Percentiles rank a stretch among this genome's conserved stretches.
Evolutionary conservation across 352 stramenopile genomes (phyloP).

Genomic region (Pythium sukuiense): DNA sequence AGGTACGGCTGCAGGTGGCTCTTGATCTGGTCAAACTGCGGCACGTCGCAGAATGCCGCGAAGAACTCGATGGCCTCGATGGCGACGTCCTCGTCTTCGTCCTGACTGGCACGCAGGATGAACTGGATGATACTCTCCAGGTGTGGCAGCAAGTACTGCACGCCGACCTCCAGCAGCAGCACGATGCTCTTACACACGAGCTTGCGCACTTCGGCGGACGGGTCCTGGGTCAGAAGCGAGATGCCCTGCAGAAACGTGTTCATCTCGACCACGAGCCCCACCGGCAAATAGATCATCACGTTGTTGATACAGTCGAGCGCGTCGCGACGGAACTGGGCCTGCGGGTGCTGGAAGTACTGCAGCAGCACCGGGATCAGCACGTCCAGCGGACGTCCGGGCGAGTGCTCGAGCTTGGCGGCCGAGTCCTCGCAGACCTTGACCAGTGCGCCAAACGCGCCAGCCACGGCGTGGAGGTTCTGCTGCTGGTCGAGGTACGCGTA

Average conservation of each 20-base stretch:
- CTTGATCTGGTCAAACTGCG: constrained; percentile 92
- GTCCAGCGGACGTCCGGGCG: constrained; percentile 83
- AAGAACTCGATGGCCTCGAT: constrained; percentile 92
- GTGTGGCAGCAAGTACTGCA: constrained; percentile 89
- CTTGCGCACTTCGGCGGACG: constrained; percentile 76
- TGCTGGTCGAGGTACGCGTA: constrained; percentile 56
- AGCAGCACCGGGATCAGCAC: constrained; percentile 87
- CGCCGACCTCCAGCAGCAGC: constrained; percentile 84
- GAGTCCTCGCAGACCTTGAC: constrained; percentile 91
- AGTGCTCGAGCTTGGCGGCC: constrained; percentile 87
- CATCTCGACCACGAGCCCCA: constrained; percentile 89
- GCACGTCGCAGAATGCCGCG: constrained; percentile 89
- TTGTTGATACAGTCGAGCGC: constrained; percentile 90
- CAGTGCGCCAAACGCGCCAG: constrained; percentile 83
- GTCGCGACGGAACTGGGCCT: constrained; percentile 73
- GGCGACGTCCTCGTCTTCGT: constrained; percentile 82
- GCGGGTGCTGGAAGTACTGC: constrained; percentile 88
- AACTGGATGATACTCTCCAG: constrained; percentile 92
- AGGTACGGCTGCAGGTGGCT: constrained; percentile 82
- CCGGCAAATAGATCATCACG: constrained; percentile 87
- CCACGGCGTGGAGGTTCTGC: constrained; percentile 62
- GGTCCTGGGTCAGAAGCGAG: constrained; percentile 84
- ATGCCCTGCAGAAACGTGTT: constrained; percentile 89
- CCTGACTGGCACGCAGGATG: constrained; percentile 86
- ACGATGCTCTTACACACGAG: constrained; percentile 92